A percentile compares a stretch with the other conserved stretches of the same genome.
These are phyloP conservation scores for Nakaseomyces bracarensis DNA, from an alignment of 1,139 yeast genomes.

Conservation along the genomic window DNA sequence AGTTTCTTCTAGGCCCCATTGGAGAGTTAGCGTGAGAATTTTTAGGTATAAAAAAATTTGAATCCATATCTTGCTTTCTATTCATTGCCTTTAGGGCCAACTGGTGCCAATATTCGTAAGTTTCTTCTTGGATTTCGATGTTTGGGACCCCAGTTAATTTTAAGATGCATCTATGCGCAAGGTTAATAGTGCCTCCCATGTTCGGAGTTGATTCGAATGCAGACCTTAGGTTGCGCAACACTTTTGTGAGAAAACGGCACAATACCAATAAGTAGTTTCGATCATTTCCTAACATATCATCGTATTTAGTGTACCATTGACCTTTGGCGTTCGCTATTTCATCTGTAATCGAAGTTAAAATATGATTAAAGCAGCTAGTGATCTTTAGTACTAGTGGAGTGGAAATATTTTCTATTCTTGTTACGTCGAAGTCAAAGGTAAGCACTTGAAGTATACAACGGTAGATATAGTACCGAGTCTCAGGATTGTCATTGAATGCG, in stretches of 20 bases:
- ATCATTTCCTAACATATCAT: neutral
- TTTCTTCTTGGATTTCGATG: conserved; percentile 50
- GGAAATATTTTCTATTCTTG: neutral
- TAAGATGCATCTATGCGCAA: neutral
- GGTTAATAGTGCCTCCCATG: neutral
- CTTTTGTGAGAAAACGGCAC: neutral
- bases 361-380: neutral
- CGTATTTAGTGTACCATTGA: neutral
- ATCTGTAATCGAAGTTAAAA: neutral
- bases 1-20: neutral
- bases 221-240: neutral
- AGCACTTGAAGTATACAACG: neutral
- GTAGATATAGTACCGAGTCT: neutral
- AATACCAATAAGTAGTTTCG: neutral
- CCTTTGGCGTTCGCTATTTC: neutral
- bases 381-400: neutral
- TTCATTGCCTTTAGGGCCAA: neutral
- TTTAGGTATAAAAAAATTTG: conserved; percentile 29
- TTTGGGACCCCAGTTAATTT: conserved; percentile 73
- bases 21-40: neutral
- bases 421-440: neutral
- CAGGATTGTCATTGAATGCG: neutral
- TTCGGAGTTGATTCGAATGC: neutral
- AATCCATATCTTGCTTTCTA: conserved; percentile 1
- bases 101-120: conserved; percentile 31